These are phyloP conservation scores for Lithospermum erythrorhizon DNA, from an alignment of 257 asterid species.

Conservation along the genomic window DNA sequence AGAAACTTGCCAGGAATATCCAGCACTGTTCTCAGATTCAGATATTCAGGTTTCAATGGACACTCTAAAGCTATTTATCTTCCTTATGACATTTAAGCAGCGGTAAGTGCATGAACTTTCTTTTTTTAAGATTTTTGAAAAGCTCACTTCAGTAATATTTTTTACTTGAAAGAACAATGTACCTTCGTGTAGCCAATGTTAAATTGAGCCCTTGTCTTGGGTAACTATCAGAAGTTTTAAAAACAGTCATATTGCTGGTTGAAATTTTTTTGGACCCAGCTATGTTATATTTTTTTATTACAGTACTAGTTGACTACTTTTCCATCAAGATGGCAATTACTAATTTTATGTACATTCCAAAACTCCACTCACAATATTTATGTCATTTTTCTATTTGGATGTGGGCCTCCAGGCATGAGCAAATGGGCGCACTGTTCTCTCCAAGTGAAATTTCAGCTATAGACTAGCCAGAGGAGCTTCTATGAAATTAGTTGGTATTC, in stretches of 20 bases:
- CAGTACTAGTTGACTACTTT: no score
- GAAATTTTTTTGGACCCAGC: not conserved
- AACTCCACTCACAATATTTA: not conserved
- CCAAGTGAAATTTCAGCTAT: conserved; percentile 76
- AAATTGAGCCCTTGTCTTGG: not conserved
- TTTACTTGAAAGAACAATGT: no score
- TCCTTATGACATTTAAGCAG: conserved; percentile 86
- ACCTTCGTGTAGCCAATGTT: no score
- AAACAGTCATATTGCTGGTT: not conserved
- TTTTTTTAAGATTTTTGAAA: no score
- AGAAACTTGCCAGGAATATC: conserved; percentile 80
- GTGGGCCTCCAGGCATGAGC: conserved; percentile 59
- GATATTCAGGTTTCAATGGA: conserved; percentile 63
- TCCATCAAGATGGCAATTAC: no score
- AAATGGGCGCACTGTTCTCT: conserved; percentile 80
- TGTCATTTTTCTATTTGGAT: conserved; percentile 5
- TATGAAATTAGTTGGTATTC: conserved; percentile 77
- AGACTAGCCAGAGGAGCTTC: conserved; percentile 94
- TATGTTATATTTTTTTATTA: not conserved
- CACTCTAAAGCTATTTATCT: conserved; percentile 70
- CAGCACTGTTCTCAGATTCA: conserved; percentile 78
- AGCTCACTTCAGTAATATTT: not conserved
- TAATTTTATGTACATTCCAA: no score
- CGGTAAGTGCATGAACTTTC: conserved; percentile 32
- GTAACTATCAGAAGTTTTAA: not conserved